Percentiles rank a stretch among this genome's conserved stretches.
phyloP scores from a whole-genome alignment of 106 monocot species.

The Phalaenopsis equestris region DNA sequence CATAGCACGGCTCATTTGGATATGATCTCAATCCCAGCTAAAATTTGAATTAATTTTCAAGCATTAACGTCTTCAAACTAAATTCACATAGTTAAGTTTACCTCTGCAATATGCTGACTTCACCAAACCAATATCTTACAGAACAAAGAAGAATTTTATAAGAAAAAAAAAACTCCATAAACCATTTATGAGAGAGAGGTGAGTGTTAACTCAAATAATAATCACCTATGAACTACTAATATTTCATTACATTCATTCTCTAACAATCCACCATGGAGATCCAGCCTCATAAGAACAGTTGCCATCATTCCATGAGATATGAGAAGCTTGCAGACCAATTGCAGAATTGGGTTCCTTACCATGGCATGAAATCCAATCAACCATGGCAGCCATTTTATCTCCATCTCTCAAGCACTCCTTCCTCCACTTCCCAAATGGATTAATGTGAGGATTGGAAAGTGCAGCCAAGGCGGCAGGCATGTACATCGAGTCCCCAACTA shows the following conservation, averaged over 20 bases:
- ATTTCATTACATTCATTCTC: background rate
- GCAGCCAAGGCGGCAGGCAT: conserved; percentile 59
- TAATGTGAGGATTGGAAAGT: conserved; percentile 42
- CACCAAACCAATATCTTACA: too few relatives aligned
- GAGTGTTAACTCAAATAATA: too few relatives aligned
- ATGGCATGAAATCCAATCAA: conserved; percentile 60
- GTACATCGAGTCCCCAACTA: conserved; percentile 88
- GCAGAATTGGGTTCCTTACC: conserved; percentile 79
- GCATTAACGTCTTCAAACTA: too few relatives aligned
- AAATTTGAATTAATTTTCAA: too few relatives aligned
- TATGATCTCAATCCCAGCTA: too few relatives aligned
- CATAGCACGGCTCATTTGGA: too few relatives aligned
- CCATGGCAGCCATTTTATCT: conserved; percentile 29
- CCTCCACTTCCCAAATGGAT: conserved; percentile 51
- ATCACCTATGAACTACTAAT: too few relatives aligned
- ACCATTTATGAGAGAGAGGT: too few relatives aligned
- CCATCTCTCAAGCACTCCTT: conserved; percentile 21
- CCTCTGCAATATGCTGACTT: too few relatives aligned
- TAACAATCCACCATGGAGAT: conserved; percentile 66
- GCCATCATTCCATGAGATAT: conserved; percentile 83
- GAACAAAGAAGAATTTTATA: too few relatives aligned
- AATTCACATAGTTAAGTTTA: too few relatives aligned
- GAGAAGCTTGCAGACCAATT: conserved; percentile 81
- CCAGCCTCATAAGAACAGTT: conserved; percentile 46
- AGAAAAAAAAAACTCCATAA: too few relatives aligned